phyloP scores from a whole-genome alignment of 202 grass and related monocot genomes.

The Digitaria exilis region DNA sequence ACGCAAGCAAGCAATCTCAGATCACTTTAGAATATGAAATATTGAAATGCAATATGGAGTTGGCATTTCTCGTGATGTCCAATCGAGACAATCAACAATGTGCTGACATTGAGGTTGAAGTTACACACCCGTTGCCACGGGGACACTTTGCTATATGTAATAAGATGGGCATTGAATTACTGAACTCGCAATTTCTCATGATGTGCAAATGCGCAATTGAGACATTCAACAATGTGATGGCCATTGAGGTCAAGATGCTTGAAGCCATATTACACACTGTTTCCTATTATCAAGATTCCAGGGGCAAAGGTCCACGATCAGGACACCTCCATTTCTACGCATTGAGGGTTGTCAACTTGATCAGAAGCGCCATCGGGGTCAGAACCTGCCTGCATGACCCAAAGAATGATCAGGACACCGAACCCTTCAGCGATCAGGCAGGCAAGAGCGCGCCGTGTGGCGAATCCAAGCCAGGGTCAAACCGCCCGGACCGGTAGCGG shows the following conservation, averaged over 20 bases:
- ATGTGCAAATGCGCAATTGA: too few species aligned
- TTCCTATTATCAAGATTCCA: too few species aligned
- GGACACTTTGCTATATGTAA: too few species aligned
- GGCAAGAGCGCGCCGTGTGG: neutral
- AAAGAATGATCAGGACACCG: neutral
- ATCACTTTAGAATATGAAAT: too few species aligned
- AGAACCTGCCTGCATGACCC: conserved; percentile 42
- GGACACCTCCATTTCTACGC: conserved; percentile 37
- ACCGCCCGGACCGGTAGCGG: too few species aligned
- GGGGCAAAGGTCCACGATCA: neutral
- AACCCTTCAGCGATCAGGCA: conserved; percentile 16
- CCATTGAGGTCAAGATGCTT: neutral
- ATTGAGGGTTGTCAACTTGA: conserved; percentile 34
- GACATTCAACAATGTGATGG: neutral
- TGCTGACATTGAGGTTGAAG: too few species aligned
- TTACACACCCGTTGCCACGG: too few species aligned
- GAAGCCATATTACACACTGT: neutral
- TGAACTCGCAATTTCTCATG: too few species aligned
- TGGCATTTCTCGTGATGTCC: too few species aligned
- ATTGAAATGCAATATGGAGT: neutral
- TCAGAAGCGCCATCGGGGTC: conserved; percentile 23
- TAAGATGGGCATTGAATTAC: neutral
- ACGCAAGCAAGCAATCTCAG: neutral
- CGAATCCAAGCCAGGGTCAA: too few species aligned
- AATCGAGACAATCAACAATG: too few species aligned